Evolutionary conservation across 345 rosid species (phyloP), one percentile per base, ranked within the genome.

Genomic region (Hibiscus mutabilis): DNA sequence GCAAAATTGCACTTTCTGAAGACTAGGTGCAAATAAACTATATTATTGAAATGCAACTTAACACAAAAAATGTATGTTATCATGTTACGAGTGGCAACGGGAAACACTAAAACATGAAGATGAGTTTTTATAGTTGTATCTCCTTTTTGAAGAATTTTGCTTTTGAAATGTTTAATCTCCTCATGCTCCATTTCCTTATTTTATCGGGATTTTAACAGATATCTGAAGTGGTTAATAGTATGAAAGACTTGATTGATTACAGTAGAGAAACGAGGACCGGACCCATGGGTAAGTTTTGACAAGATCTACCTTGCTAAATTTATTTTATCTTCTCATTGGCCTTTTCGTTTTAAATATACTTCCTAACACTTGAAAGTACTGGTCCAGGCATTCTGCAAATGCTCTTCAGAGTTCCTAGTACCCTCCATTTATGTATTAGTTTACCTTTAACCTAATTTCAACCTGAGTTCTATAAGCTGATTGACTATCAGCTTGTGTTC

Each of bases 201-300:
- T 19, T 18, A 60, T 31, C 24, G 52, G 19, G 12, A 16, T 31
- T 35, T 59, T 77, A 72, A 78, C 88, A 89, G 95, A 89, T 89
- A 80, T 87, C 99, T 37, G 99, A 96, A 86, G 98, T 96, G 75
- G 98, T 96, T 64, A 96, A 96, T 76, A 91, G 98, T 70, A 96
- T 96, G 99, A 96, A 96, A 72, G 99, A 96, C 82, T 87, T 96
- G 88, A 96, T 96, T 84, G 99, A 96, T 82, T 96, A 88, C 82
- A 92, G 99, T 81, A 82, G 91, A 79, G 93, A 92, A 84, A 91
- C 93, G 42, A 83, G 84, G 79, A 88, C 87, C 29, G 98, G 99
- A 72, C 99, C 99, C n/a, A 92, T 96, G 82, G 99, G 99, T 96
- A 91, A 84, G 92, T 78, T 71, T 71, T 25, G 21, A 37, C 14